phyloP scores from a whole-genome alignment of 2,329 filamentous ascomycete genomes.

The Ophiostoma ips region DNA sequence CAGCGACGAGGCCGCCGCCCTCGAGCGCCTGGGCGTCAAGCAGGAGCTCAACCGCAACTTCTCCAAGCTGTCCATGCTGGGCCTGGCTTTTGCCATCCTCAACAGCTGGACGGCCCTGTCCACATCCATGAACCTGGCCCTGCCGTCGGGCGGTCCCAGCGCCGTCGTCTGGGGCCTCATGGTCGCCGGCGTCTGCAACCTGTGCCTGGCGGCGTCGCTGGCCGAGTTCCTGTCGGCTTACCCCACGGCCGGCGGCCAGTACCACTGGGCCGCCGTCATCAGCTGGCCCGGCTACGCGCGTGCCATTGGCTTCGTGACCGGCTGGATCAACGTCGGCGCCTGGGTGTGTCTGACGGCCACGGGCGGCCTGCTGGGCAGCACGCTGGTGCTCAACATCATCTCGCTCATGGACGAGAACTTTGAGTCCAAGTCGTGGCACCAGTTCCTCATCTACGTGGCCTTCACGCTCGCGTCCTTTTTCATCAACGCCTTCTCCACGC shows the following conservation, averaged over 20 bases:
- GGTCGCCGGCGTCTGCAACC: conserved; percentile 51
- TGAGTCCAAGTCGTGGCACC: conserved; percentile 48
- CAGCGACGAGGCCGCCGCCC: conserved; percentile 23
- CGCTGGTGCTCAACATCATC: conserved; percentile 53
- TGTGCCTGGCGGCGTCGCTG: conserved; percentile 53
- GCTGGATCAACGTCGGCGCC: conserved; percentile 60
- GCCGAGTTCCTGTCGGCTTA: conserved; percentile 59
- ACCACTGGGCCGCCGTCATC: conserved; percentile 58
- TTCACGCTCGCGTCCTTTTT: conserved; percentile 47
- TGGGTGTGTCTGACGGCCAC: conserved; percentile 59
- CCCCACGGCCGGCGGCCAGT: conserved; percentile 45
- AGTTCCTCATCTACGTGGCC: conserved; percentile 58
- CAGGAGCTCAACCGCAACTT: conserved; percentile 37
- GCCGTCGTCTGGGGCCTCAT: conserved; percentile 60
- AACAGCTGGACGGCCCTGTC: conserved; percentile 37
- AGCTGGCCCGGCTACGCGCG: conserved; percentile 46
- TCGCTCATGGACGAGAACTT: conserved; percentile 45
- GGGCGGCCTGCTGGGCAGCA: conserved; percentile 51
- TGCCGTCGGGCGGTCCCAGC: conserved; percentile 55
- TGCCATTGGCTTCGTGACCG: conserved; percentile 53
- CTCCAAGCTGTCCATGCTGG: conserved; percentile 32
- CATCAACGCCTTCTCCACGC: conserved; percentile 52
- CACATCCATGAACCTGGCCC: conserved; percentile 31
- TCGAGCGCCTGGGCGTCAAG: conserved; percentile 32
- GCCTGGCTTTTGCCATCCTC: conserved; percentile 34